Base-by-base conservation (phyloP, 1,284 basidiomycete species). In the Fomitopsis betulina region DNA sequence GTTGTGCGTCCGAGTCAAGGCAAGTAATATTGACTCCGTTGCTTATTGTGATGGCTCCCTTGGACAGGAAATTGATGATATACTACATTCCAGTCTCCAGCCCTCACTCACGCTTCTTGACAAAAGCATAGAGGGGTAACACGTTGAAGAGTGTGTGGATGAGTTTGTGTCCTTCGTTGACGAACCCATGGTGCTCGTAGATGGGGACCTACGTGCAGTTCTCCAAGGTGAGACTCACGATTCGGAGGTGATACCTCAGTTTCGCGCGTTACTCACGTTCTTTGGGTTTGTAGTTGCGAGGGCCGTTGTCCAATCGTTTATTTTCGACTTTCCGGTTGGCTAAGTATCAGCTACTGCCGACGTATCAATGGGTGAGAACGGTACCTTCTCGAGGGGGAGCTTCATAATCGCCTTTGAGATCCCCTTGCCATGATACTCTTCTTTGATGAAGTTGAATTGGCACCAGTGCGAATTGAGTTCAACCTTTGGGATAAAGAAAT, bases 381-480 rank as follows among this genome's bases (percentile, higher is more conserved):
- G 21, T 30, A 61, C 62, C 58, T 63, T 55, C 15, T 21, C 50
- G 39, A 61, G 13, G 7, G 51, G 58, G 3, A 61, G 53, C 17
- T 58, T 19, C 39, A 61, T 62, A 53, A 65, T 53, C 9, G 56
- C 58, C 23, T 54, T 58, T 7, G 58, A 50, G 10, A 65, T 39
- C 9, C 63, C 63, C 25, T 59, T 56, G n/a, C 58, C 55, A 32
- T 65, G 63, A 45, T 60, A 60, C 38, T 65, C 63, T 3, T 33
- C 45, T 9, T 54, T 39, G 17, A 63, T 62, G 47, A 65, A 60
- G 27, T 60, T 60, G 35, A 60, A 58, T 19, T 43, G 50, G 56
- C 63, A 65, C 63, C 63, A 65, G 53, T 62, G 63, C 5, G 40
- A 54, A 43, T 40, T 63, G 58, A 51, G 58, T 57, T 43, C 58